Conservation (phyloP, 106 monocot genomes). For the Dendrobium nobile region DNA sequence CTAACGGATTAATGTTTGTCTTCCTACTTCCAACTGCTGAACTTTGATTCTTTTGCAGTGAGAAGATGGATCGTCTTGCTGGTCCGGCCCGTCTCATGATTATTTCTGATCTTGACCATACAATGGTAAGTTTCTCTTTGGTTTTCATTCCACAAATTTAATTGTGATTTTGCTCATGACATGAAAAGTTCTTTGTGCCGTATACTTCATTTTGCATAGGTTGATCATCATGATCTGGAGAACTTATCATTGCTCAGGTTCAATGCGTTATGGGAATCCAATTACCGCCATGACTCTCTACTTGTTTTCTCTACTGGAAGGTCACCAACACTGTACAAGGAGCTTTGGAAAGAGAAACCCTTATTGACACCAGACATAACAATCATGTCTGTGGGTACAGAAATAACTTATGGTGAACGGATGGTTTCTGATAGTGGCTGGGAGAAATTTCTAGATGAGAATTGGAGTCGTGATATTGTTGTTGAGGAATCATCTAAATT, state of each 20-base stretch:
- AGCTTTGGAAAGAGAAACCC: slow-evolving; percentile 47
- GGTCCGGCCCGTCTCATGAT: slow-evolving; percentile 63
- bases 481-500: slow-evolving; percentile 60
- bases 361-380: slow-evolving; percentile 67
- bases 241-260: slow-evolving; percentile 65
- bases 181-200: background rate
- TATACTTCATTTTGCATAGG: slow-evolving; percentile 20
- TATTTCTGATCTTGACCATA: slow-evolving; percentile 86
- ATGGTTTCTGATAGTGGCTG: slow-evolving; percentile 66
- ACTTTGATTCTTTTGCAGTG: background rate
- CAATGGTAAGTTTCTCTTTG: slow-evolving; percentile 48
- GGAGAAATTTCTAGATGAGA: slow-evolving; percentile 39
- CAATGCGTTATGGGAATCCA: slow-evolving; percentile 67
- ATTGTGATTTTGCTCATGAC: background rate
- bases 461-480: slow-evolving; percentile 57
- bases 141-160: background rate
- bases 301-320: slow-evolving; percentile 73
- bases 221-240: slow-evolving; percentile 64
- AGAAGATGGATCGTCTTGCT: slow-evolving; percentile 32
- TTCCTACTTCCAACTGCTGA: background rate
- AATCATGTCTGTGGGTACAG: slow-evolving; percentile 70
- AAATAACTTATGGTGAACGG: slow-evolving; percentile 56
- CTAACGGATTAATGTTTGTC: background rate
- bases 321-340: slow-evolving; percentile 46
- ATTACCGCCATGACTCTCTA: slow-evolving; percentile 43